Conservation (phyloP, 208 protist species). For the Acanthamoeba divionensis region DNA sequence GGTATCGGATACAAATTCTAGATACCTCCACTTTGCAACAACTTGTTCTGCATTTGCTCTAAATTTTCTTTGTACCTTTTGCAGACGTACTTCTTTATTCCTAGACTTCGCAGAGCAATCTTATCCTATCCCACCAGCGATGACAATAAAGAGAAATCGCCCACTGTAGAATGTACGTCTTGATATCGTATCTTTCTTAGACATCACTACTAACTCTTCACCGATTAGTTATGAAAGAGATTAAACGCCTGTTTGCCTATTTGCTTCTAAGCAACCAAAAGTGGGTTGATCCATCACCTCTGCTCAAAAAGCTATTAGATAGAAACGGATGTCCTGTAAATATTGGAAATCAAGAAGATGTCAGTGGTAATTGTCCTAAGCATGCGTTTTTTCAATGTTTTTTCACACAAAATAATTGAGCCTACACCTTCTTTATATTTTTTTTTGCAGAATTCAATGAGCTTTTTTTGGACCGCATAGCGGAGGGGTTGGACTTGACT, state of each 20-base stretch:
- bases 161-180: slow-evolving; percentile 7
- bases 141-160: not conserved
- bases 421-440: too few relatives aligned
- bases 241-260: slow-evolving; percentile 44
- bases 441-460: slow-evolving; percentile 22
- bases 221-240: slow-evolving; percentile 5
- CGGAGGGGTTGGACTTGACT: slow-evolving; percentile 20
- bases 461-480: slow-evolving; percentile 26
- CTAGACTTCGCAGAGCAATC: slow-evolving; percentile 27
- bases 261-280: slow-evolving; percentile 35
- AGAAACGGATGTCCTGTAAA: slow-evolving; percentile 18
- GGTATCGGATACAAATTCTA: too few relatives aligned
- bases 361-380: not conserved
- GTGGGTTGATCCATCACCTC: slow-evolving; percentile 20
- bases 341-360: slow-evolving; percentile 49
- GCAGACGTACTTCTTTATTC: slow-evolving; percentile 52
- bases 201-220: not conserved
- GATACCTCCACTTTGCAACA: too few relatives aligned
- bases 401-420: not conserved
- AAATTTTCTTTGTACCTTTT: not conserved
- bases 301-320: slow-evolving; percentile 18
- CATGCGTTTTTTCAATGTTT: not conserved
- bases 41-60: too few relatives aligned
- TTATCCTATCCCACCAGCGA: slow-evolving; percentile 5
- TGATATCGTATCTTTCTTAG: not conserved